Base-by-base conservation (phyloP, 202 grass and related monocot species). In the Bolboschoenoplectus hybrid region DNA sequence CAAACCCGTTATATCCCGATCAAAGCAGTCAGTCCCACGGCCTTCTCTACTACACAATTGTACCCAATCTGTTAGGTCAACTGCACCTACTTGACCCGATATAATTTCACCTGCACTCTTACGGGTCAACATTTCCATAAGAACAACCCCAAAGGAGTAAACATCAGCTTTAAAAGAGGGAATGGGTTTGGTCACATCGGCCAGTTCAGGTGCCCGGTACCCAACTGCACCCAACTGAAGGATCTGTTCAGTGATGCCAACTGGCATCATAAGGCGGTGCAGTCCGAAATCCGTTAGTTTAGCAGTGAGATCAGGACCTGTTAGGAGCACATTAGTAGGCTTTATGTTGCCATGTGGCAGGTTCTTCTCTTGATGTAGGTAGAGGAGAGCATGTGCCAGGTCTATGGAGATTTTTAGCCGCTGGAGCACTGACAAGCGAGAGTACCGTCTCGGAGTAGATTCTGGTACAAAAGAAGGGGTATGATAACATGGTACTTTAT, bases 61-160 rank as follows among this genome's bases (percentile, higher is more conserved):
- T 36, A 99, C 92, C 97, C 97, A 99, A 85, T 99, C 97, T 1
- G 97, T 99, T 41, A 99, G 93, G 88, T 99, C 97, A 11, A 99
- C 97, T 0, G 97, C 93, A 1, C 97, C 91, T 0, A 92, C 88
- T 55, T 97, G 97, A 4, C 97, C 97, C 1, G 93, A 99, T 90
- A 99, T 99, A 72, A 99, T 97, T 87, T 99, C 97, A 35, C 92
- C 97, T 0, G 97, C 93, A 55, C 97, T 97, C 83, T 89, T 97
- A 80, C 97, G 86, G 1, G 97, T 99, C 89, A 99, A 81, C 90
- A 99, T 89, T 88, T 99, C 97, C 90, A 99, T 74, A 2, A 99
- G 81, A 32, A 99, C 86, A 62, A 97, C 97, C 9, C 97, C 97
- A 16, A 94, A 99, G n/a, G 97, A 88, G 12, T 94, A 99, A 44